Base-by-base conservation (phyloP, 371 early-diverging fungal species). In the Syncephalastrum racemosum region DNA sequence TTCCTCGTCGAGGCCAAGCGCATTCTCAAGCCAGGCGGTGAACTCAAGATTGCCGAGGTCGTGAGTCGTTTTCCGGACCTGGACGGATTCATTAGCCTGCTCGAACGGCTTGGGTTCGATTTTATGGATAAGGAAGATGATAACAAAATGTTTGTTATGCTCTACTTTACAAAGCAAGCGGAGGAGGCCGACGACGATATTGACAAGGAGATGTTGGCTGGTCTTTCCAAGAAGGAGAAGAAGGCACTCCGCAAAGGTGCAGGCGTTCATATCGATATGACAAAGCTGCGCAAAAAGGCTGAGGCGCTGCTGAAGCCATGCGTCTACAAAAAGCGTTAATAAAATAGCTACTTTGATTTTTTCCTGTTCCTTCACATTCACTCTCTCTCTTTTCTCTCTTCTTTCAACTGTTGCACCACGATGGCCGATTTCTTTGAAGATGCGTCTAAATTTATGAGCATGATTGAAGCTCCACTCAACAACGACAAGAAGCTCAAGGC, bases 41-140 rank as follows among this genome's bases (percentile, higher is more conserved):
- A 90, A 64, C 81, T 98, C 50, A 91, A 90, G 77, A 91, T 98
- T 53, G 93, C 97, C 12, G 98, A 98, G 66, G 98, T 98, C 0
- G 82, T 89, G 10, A 94, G 94, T 71, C 80, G 98, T 40, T 90
- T 97, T 56, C 79, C 85, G 5, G 86, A 92, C 61, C 70, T 94
- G 18, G 82, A 88, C 25, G 79, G 81, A n/a, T 96, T 96, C 68
- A 80, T 94, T 27, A 51, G 54, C 4, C 76, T 88, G 7, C 64
- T 96, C 57, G 82, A 83, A 53, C 59, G 56, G 2, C 61, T 90
- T 16, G 95, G 97, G 0, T 94, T 96, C 66, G 83, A 83, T 59
- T 76, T 90, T 41, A 68, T 70, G 52, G 73, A 62, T 47, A 89
- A 88, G 66, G 86, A 88, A 50, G 80, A 80, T 19, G 71, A 73